A percentile compares a stretch with the other conserved stretches of the same genome.
Evolutionary conservation across 345 rosid species (phyloP).

Genomic region (Clausena lansium): DNA sequence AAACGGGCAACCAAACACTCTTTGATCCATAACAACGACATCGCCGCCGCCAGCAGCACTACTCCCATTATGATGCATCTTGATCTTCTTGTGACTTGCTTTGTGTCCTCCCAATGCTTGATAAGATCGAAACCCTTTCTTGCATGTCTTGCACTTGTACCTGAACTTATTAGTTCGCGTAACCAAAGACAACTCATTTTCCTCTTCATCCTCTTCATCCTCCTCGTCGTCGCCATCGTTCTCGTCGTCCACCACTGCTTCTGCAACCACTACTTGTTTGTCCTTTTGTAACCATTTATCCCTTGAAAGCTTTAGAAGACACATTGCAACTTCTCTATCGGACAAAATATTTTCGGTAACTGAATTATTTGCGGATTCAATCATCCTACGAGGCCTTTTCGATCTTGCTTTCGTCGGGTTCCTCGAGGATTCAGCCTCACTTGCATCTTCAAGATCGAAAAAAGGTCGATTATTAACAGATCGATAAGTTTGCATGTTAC

Average conservation of each 20-base stretch:
- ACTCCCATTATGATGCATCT: constrained; percentile 1
- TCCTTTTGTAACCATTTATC: constrained; percentile 32
- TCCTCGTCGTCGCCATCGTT: not conserved
- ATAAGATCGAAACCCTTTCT: constrained; percentile 47
- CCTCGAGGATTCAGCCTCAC: constrained; percentile 26
- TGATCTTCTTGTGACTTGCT: constrained; percentile 49
- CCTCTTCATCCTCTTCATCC: constrained; percentile 4
- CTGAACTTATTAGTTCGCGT: not conserved
- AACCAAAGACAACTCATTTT: not conserved
- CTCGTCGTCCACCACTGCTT: not conserved
- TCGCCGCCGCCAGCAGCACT: not conserved
- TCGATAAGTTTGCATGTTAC: constrained; percentile 19
- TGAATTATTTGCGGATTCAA: constrained; percentile 33
- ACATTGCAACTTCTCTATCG: constrained; percentile 36
- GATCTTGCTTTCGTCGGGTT: constrained; percentile 26
- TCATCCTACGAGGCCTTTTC: constrained; percentile 18
- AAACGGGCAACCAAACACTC: constrained; percentile 35
- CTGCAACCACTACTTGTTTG: not conserved
- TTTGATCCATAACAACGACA: not conserved
- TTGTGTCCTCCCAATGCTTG: constrained; percentile 73
- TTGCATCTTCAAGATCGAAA: constrained; percentile 14
- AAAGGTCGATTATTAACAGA: constrained; percentile 23
- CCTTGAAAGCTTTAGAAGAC: constrained; percentile 38
- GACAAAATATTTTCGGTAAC: constrained; percentile 13
- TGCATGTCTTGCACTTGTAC: constrained; percentile 53